phyloP scores from a whole-genome alignment of 768 basidiomycete species.

The Pleurotus citrinopileatus region DNA sequence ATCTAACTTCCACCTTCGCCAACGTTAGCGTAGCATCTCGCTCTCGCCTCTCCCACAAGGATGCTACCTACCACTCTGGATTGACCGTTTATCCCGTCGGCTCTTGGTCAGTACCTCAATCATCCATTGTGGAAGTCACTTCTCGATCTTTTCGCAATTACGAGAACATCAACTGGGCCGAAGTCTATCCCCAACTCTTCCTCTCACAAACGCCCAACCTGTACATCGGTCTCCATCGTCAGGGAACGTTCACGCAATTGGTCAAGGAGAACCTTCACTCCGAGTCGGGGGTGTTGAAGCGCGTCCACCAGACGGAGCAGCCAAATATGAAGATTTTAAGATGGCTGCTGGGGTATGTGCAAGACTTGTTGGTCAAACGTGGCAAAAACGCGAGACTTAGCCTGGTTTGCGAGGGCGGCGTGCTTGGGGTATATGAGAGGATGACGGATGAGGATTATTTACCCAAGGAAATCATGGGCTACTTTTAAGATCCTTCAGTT shows the following conservation, averaged over 20 bases:
- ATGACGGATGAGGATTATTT: slow-evolving; percentile 38
- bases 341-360: slow-evolving; percentile 40
- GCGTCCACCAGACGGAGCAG: slow-evolving; percentile 29
- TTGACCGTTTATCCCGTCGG: slow-evolving; percentile 20
- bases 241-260: slow-evolving; percentile 50
- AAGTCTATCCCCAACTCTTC: slow-evolving; percentile 63
- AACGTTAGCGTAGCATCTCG: slow-evolving; percentile 25
- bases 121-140: slow-evolving; percentile 43
- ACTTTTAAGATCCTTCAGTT: no score
- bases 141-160: slow-evolving; percentile 35
- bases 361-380: slow-evolving; percentile 45
- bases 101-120: slow-evolving; percentile 37
- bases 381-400: slow-evolving; percentile 52
- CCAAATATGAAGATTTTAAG: slow-evolving; percentile 34
- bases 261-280: slow-evolving; percentile 40
- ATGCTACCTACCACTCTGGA: slow-evolving; percentile 9
- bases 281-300: slow-evolving; percentile 31
- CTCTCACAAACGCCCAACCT: slow-evolving; percentile 66
- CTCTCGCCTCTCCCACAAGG: slow-evolving; percentile 14
- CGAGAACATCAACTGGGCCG: slow-evolving; percentile 48
- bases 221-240: slow-evolving; percentile 55
- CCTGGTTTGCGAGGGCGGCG: slow-evolving; percentile 47
- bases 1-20: slow-evolving; percentile 31
- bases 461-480: slow-evolving; percentile 38
- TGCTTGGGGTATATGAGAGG: slow-evolving; percentile 50